These are phyloP conservation scores for Thinopyrum elongatum DNA, from an alignment of 176 grass and related monocot genomes.

Conservation along the genomic window DNA sequence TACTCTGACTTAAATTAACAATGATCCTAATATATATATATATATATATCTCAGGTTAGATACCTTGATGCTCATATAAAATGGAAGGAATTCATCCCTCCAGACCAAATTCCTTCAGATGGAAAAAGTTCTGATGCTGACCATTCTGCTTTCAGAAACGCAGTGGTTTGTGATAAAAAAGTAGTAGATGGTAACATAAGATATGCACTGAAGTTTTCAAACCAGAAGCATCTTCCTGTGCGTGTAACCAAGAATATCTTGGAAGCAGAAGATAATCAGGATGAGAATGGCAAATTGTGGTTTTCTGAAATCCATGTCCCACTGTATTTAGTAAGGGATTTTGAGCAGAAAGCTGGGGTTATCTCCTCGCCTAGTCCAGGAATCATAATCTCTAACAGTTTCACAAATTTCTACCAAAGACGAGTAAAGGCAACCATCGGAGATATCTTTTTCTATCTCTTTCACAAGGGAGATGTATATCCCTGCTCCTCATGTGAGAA, in stretches of 20 bases:
- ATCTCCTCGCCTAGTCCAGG: conserved; percentile 37
- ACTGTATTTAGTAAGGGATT: conserved; percentile 76
- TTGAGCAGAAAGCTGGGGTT: conserved; percentile 55
- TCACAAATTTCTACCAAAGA: conserved; percentile 43
- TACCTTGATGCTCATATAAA: conserved; percentile 92
- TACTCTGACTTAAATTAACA: conserved; percentile 14
- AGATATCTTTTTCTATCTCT: conserved; percentile 84
- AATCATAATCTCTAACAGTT: conserved; percentile 25
- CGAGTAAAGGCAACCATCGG: conserved; percentile 33
- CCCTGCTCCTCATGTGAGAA: conserved; percentile 83
- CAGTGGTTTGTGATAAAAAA: conserved; percentile 83
- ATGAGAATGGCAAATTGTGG: conserved; percentile 65
- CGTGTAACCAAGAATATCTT: conserved; percentile 89
- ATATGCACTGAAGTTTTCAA: conserved; percentile 75
- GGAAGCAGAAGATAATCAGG: conserved; percentile 63
- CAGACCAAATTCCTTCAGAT: conserved; percentile 70
- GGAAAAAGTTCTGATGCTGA: conserved; percentile 69
- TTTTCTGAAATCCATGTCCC: conserved; percentile 93
- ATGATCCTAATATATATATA: conserved; percentile 7
- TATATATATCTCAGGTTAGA: conserved; percentile 72
- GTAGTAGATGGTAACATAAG: conserved; percentile 60
- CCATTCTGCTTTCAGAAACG: conserved; percentile 79
- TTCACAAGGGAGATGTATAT: conserved; percentile 61
- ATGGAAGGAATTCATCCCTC: conserved; percentile 89
- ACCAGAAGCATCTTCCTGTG: conserved; percentile 90